Base-by-base conservation (phyloP, 257 asterid genomes). In the Solanum megistacrolobum region DNA sequence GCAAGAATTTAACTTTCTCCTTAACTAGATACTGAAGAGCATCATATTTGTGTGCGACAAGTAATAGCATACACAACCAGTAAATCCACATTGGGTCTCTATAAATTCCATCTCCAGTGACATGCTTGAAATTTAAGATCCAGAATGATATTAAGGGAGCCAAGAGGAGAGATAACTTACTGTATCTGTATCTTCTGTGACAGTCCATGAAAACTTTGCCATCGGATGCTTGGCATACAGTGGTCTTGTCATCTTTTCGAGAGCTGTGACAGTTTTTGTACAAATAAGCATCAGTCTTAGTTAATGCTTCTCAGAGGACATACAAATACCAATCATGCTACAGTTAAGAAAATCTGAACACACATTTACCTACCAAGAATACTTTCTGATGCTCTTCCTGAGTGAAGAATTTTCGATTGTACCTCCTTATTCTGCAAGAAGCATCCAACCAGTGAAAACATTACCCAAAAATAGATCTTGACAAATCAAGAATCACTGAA, bases 151-250 rank as follows among this genome's bases (percentile, higher is more conserved):
- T 55, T 9, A 82, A 68, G 87, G 60, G 52, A 13, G 27, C 25
- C 73, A 34, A 69, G 38, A 89, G 83, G 69, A 83, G 87, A 32
- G 82, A 38, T 12, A 83, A 90, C 96, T 34, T 78, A 97, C 99
- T 94, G 99, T 97, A 90, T 96, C 98, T 2, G 94, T 91, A 87
- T 96, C 99, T 89, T 95, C 99, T 5, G 94, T 93, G 88, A 93
- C 71, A 85, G 98, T 97, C 99, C 99, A 96, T 79, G 99, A 96
- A 93, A 94, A 97, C 93, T 97, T 97, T 82, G 98, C 92, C 99
- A 96, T 97, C 9, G 99, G 99, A 92, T 96, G 99, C 92, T 97
- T 97, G 74, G 93, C 96, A 76, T 97, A 96, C 91, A 95, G 90
- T 86, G 99, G 99, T 75, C 94, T 91, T 90, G 92, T 94, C 89